Conservation (phyloP, 176 grass and related monocot species). For the Bonia amplexicaulis region DNA sequence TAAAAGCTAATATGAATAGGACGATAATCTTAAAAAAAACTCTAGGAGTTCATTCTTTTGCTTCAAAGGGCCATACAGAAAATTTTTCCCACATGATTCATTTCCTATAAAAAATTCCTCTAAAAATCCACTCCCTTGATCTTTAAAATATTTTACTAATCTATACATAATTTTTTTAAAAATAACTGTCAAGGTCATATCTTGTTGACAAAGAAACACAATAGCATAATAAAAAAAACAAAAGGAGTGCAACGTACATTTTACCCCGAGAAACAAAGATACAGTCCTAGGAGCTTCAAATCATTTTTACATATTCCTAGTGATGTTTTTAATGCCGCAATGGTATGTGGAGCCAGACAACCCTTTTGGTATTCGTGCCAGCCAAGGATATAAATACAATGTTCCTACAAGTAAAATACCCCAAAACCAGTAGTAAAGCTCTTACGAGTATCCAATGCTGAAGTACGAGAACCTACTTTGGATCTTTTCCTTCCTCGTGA, state of each 20-base stretch:
- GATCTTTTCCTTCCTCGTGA: not conserved
- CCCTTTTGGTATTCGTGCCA: not conserved
- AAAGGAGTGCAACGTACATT: not conserved
- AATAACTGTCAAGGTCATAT: not conserved
- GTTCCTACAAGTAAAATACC: not conserved
- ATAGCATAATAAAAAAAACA: not conserved
- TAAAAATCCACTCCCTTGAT: not conserved
- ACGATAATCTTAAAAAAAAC: not conserved
- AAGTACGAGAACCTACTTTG: not conserved
- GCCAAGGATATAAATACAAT: not conserved
- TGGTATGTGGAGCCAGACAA: not conserved
- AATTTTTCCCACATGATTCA: not conserved
- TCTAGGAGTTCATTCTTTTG: not conserved
- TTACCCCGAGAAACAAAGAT: not conserved
- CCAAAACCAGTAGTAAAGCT: not conserved
- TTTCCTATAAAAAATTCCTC: not conserved
- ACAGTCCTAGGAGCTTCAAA: not conserved
- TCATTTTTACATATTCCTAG: not conserved
- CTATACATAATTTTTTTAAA: not conserved
- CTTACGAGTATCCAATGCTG: not conserved
- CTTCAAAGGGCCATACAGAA: not conserved
- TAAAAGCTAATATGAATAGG: too few species aligned
- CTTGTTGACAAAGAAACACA: not conserved
- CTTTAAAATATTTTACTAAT: not conserved
- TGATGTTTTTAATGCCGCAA: too few species aligned